phyloP scores from a whole-genome alignment of 148 eudicot genomes.

The Diospyros kaki region DNA sequence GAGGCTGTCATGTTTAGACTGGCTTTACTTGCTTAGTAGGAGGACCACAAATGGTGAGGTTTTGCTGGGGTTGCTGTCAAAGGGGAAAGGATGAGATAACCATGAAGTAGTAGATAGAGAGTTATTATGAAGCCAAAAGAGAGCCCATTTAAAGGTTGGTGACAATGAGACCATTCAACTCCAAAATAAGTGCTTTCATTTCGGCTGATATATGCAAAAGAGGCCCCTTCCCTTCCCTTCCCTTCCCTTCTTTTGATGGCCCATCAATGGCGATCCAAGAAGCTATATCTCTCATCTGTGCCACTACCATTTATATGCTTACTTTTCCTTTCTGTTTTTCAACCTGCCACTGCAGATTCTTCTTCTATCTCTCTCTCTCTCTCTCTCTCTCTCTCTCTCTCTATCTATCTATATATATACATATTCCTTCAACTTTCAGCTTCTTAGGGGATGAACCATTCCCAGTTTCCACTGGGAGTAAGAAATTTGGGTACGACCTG shows the following conservation, averaged over 20 bases:
- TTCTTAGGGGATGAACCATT: constrained; percentile 3
- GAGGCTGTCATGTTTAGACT: neutral
- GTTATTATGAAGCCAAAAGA: neutral
- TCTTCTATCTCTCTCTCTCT: neutral
- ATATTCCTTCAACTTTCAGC: neutral
- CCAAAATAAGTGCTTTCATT: constrained; percentile 14
- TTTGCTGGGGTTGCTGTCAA: constrained; percentile 14
- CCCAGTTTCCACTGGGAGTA: neutral
- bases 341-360: neutral
- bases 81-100: constrained; percentile 7
- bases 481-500: neutral
- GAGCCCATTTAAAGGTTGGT: neutral
- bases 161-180: constrained; percentile 6
- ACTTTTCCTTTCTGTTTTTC: neutral
- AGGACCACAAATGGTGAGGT: constrained; percentile 19
- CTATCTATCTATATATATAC: too few relatives aligned
- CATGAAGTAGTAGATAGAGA: constrained; percentile 3
- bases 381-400: neutral
- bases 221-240: neutral
- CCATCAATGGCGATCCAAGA: neutral
- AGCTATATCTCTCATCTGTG: neutral
- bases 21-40: neutral
- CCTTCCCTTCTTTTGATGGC: neutral
- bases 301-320: too few relatives aligned
- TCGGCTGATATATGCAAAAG: neutral